Conservation (phyloP, 1,284 basidiomycete species). For the Pterulicium gracile region DNA sequence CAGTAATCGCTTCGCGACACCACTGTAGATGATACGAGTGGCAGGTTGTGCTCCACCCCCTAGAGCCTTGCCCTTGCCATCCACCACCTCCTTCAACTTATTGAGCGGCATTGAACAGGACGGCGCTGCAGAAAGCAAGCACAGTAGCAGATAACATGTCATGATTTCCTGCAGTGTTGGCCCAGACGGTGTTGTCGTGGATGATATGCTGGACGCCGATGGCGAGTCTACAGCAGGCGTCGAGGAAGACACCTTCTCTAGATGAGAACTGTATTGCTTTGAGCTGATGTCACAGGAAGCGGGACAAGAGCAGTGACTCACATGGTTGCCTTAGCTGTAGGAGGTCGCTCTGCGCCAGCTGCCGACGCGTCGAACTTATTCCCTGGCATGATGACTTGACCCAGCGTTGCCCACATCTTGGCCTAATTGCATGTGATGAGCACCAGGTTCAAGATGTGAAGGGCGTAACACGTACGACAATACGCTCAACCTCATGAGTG, state of each 20-base stretch:
- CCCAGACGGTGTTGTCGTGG: constrained; percentile 22
- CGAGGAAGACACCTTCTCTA: constrained; percentile 33
- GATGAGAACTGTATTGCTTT: constrained; percentile 32
- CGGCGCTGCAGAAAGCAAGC: constrained; percentile 40
- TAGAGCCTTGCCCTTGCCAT: constrained; percentile 22
- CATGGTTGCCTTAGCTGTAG: constrained; percentile 56
- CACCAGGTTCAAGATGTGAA: neutral
- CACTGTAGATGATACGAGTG: constrained; percentile 49
- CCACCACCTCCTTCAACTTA: constrained; percentile 49
- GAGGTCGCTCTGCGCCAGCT: constrained; percentile 25
- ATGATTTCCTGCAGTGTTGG: constrained; percentile 53
- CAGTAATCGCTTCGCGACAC: constrained; percentile 63
- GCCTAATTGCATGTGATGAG: constrained; percentile 24
- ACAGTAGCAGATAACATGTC: constrained; percentile 52
- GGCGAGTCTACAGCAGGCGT: constrained; percentile 35
- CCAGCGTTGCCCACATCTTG: constrained; percentile 57
- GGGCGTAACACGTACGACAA: constrained; percentile 33
- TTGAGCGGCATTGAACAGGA: constrained; percentile 48
- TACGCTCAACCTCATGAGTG: constrained; percentile 47
- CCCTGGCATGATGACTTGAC: constrained; percentile 52
- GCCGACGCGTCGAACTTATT: constrained; percentile 28
- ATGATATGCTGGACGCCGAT: constrained; percentile 34
- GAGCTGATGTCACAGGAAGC: constrained; percentile 1
- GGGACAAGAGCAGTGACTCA: constrained; percentile 23
- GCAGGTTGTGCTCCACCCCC: constrained; percentile 25